phyloP scores from a whole-genome alignment of 805 yeast species.

The Saccharomycopsis sp. region DNA sequence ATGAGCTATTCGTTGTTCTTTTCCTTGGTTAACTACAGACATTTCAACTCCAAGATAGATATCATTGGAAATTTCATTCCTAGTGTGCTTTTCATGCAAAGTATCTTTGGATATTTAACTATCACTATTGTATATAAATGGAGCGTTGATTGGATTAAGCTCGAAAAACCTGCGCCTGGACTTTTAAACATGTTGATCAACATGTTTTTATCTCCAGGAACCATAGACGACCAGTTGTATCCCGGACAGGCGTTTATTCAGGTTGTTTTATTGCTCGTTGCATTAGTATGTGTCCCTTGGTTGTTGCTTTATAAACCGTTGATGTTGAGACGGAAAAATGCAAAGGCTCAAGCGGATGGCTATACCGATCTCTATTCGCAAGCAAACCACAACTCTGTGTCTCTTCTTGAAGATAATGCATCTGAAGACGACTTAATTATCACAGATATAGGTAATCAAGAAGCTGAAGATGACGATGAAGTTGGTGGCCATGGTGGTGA shows the following conservation, averaged over 20 bases:
- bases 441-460: constrained; percentile 25
- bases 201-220: constrained; percentile 94
- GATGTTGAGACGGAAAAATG: constrained; percentile 52
- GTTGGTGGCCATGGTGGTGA: constrained; percentile 45
- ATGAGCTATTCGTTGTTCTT: constrained; percentile 87
- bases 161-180: constrained; percentile 81
- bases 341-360: constrained; percentile 38
- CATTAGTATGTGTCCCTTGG: constrained; percentile 90
- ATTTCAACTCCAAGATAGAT: constrained; percentile 68
- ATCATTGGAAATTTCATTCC: constrained; percentile 91
- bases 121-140: constrained; percentile 87
- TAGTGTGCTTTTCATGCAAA: constrained; percentile 90
- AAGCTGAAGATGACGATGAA: constrained; percentile 44
- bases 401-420: constrained; percentile 22
- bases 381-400: constrained; percentile 27
- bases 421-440: constrained; percentile 25
- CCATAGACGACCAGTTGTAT: constrained; percentile 71
- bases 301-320: constrained; percentile 79
- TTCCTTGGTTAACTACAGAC: constrained; percentile 72
- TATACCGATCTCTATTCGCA: constrained; percentile 44
- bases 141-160: constrained; percentile 84
- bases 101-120: constrained; percentile 89
- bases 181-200: constrained; percentile 88
- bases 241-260: constrained; percentile 76
- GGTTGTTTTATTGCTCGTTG: constrained; percentile 61